A percentile compares a stretch with the other conserved stretches of the same genome.
Evolutionary conservation across 306 rosid species (phyloP).

Genomic region (Quercus ilex): DNA sequence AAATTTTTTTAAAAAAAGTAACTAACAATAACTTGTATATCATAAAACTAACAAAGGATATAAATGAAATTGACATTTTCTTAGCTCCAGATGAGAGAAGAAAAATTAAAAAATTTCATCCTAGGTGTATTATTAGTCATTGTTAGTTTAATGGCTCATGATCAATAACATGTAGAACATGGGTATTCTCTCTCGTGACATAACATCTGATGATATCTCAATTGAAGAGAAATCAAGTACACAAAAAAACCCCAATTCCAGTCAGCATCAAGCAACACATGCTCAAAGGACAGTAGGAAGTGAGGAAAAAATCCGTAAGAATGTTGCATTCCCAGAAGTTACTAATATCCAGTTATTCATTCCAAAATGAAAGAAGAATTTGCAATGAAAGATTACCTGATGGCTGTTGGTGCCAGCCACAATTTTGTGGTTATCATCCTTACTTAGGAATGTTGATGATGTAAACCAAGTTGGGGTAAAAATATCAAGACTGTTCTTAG

Average conservation of each 20-base stretch:
- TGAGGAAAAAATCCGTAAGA: background rate
- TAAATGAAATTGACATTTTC: background rate
- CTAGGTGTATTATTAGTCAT: background rate
- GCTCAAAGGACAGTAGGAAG: background rate
- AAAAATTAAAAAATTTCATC: background rate
- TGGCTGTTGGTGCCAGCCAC: conserved; percentile 85
- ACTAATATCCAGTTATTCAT: background rate
- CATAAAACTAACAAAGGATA: background rate
- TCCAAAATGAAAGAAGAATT: conserved; percentile 12
- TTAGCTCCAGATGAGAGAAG: background rate
- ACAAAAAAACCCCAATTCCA: background rate
- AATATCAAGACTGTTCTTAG: conserved; percentile 80
- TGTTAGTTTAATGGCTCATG: background rate
- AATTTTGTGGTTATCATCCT: conserved; percentile 82
- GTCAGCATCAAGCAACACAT: background rate
- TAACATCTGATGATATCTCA: background rate
- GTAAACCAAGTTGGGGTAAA: conserved; percentile 95
- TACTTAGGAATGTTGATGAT: conserved; percentile 65
- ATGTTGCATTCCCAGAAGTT: background rate
- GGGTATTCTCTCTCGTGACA: background rate
- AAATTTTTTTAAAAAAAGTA: background rate
- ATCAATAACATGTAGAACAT: background rate
- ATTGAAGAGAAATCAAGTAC: background rate
- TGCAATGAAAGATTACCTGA: conserved; percentile 52
- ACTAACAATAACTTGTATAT: background rate